A percentile compares a stretch with the other conserved stretches of the same genome.
phyloP scores from a whole-genome alignment of 306 rosid genomes.

The Casuarina cunninghamiana region DNA sequence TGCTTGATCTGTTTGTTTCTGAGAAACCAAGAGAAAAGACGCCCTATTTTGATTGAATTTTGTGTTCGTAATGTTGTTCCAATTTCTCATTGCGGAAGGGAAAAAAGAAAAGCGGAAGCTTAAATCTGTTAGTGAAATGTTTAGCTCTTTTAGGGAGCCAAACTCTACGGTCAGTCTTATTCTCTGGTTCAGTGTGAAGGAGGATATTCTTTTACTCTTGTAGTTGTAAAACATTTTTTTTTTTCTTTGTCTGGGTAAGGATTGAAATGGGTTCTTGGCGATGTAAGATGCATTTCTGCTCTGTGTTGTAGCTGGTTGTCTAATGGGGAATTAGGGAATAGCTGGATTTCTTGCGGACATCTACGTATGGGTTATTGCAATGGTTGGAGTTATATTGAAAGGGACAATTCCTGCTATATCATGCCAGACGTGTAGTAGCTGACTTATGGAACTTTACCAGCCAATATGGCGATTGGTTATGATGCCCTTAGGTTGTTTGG shows the following conservation, averaged over 20 bases:
- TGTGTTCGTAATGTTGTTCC: background rate
- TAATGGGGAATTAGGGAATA: background rate
- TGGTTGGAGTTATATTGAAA: background rate
- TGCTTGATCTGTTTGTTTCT: conserved; percentile 20
- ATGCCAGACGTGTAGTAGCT: background rate
- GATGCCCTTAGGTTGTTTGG: background rate
- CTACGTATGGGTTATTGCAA: background rate
- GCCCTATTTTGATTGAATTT: background rate
- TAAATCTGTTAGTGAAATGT: background rate
- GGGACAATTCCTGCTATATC: background rate
- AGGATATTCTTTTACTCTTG: background rate
- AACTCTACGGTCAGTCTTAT: background rate
- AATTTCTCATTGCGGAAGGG: background rate
- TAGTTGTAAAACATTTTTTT: background rate
- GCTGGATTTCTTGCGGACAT: background rate
- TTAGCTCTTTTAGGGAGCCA: background rate
- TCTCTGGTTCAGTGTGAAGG: background rate
- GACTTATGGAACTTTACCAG: background rate
- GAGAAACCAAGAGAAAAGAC: background rate
- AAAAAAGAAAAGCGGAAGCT: background rate
- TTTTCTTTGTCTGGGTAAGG: background rate
- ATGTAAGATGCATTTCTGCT: background rate
- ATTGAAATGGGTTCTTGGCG: background rate
- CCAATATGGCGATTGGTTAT: background rate
- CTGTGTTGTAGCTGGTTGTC: conserved; percentile 8